Conservation (phyloP, 495 filamentous ascomycete species). For the Aspergillus leporis region DNA sequence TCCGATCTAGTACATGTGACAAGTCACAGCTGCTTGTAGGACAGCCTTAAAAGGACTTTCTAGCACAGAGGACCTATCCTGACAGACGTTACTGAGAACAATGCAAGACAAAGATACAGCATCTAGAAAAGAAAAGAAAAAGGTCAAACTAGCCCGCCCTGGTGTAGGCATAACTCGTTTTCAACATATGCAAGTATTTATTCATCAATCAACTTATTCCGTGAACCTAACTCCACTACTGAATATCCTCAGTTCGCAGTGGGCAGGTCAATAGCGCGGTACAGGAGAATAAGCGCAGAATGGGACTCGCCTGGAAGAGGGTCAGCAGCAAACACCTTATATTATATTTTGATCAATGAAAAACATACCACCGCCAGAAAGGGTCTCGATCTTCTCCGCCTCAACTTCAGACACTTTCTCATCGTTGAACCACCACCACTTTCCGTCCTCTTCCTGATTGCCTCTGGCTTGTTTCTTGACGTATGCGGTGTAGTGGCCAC, state of each 20-base stretch:
- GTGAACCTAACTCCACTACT: not conserved
- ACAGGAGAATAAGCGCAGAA: conserved; percentile 89
- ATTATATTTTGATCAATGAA: not conserved
- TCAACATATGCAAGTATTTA: conserved; percentile 1
- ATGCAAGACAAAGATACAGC: not conserved
- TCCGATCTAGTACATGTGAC: not conserved
- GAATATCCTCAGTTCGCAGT: conserved; percentile 42
- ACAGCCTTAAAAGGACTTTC: not conserved
- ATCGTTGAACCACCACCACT: conserved; percentile 99
- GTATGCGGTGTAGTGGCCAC: conserved; percentile 96
- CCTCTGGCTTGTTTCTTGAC: conserved; percentile 82
- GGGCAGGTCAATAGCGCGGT: conserved; percentile 75
- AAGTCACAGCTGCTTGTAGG: not conserved
- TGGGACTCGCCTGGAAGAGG: conserved; percentile 72
- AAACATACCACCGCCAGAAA: conserved; percentile 81
- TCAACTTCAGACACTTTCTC: conserved; percentile 95
- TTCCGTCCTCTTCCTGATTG: conserved; percentile 77
- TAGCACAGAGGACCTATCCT: not conserved
- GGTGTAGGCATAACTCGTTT: not conserved
- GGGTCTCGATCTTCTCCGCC: conserved; percentile 82
- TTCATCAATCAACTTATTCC: not conserved
- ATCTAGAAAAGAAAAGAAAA: not conserved
- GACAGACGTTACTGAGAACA: not conserved
- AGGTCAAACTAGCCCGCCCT: not conserved
- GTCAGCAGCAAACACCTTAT: conserved; percentile 8